Base-by-base conservation (phyloP, 2,329 filamentous ascomycete genomes). In the Paramyrothecium sp. region DNA sequence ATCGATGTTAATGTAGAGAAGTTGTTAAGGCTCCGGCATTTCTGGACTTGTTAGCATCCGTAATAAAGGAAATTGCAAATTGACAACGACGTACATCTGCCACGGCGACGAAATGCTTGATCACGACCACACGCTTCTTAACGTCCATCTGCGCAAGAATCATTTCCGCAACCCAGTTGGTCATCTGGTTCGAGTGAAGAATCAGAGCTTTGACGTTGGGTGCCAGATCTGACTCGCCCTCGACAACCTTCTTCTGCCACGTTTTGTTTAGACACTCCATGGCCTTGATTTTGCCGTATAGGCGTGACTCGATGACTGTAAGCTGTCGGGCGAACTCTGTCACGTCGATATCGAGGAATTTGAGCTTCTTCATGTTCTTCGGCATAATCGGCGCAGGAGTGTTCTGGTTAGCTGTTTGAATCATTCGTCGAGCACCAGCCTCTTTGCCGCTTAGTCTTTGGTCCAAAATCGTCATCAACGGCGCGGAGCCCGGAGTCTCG, bases 111-210 rank as follows among this genome's bases (percentile, higher is more conserved):
- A 98, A 99, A 73, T 98, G 95, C 74, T 98, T 98, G 75, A 99
- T 97, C 49, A 99, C 95, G 34, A 96, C 90, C 23, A 98, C 94
- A 65, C 95, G 87, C 74, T 96, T 96, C 80, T 95, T 97, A 61
- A 97, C 91, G 71, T 99, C 95, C 66, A 89, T 85, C 74, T 99
- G 95, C 0, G 90, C 93, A 60, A 99, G 76, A 64, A 99, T 98
- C 95, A 99, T 98, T 74, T 98, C 94, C 30, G 95, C 95, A 53
- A 98, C 95, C 95, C 95, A 99, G 71, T 98, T 99, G 7, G 95
- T 99, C 81, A 99, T 88, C 73, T 98, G 94, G 69, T 99, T 99
- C 1, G 95, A 98, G 75, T 99, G 95, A 54, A 98, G 81, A 75
- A 99, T 99, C 61, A 99, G 82, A 11, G 92, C 91, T 76, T 98